A percentile compares a stretch with the other conserved stretches of the same genome.
Evolutionary conservation across 2,329 filamentous ascomycete genomes (phyloP).

Genomic region (Microdochium paspali): DNA sequence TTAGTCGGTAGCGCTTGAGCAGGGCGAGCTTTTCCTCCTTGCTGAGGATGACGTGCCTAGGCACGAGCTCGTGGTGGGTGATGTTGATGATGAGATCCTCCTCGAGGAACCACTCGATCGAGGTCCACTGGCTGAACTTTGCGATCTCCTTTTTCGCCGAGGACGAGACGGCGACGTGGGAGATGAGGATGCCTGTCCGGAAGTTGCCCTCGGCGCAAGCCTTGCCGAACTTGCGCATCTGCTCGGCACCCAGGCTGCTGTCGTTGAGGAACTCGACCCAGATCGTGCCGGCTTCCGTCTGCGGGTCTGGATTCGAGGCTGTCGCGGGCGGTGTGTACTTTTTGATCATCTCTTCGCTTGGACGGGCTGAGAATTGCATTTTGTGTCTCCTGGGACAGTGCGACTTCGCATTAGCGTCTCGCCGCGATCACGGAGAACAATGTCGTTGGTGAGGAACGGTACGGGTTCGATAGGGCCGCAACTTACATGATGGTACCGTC

Average conservation of each 20-base stretch:
- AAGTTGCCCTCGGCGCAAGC: constrained; percentile 72
- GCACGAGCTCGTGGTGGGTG: constrained; percentile 93
- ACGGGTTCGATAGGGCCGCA: not conserved
- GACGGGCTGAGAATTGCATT: constrained; percentile 82
- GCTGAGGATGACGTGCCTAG: constrained; percentile 84
- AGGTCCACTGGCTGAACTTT: constrained; percentile 63
- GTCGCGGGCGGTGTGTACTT: constrained; percentile 72
- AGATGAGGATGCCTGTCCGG: constrained; percentile 86
- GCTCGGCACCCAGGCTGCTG: constrained; percentile 75
- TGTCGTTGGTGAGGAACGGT: not conserved
- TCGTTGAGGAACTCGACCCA: constrained; percentile 87
- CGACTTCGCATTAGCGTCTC: not conserved
- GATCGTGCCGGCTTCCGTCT: constrained; percentile 73
- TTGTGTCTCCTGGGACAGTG: constrained; percentile 55
- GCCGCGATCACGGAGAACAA: not conserved
- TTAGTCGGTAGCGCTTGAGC: constrained; percentile 82
- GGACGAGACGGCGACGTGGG: constrained; percentile 70
- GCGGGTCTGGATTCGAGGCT: constrained; percentile 58
- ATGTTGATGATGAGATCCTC: constrained; percentile 96
- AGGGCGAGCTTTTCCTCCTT: constrained; percentile 81
- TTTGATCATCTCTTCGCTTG: constrained; percentile 72
- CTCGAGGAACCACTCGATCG: constrained; percentile 92
- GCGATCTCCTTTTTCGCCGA: constrained; percentile 82
- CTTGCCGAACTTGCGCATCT: constrained; percentile 83
- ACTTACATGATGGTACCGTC: constrained; percentile 70